These are phyloP conservation scores for Suillus americanus DNA, from an alignment of 768 basidiomycete genomes.

Conservation along the genomic window DNA sequence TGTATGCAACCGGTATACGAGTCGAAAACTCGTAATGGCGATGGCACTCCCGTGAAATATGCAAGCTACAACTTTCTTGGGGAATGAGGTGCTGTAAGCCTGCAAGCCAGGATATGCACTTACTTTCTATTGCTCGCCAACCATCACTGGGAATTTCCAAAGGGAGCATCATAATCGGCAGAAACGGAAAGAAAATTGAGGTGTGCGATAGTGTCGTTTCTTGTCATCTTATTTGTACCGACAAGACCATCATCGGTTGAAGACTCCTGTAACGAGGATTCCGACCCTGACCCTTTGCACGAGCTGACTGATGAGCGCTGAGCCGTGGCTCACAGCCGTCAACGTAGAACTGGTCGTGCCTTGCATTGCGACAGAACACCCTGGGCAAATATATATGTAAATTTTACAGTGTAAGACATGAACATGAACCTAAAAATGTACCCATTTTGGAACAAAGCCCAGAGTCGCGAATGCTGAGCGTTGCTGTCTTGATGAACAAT, in stretches of 20 bases:
- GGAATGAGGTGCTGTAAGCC: not conserved
- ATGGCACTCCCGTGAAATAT: constrained; percentile 20
- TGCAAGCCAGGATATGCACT: not conserved
- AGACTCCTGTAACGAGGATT: not conserved
- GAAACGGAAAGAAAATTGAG: not conserved
- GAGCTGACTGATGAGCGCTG: not conserved
- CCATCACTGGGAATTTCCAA: not conserved
- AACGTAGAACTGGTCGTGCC: not conserved
- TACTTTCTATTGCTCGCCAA: not conserved
- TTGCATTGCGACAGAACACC: not conserved
- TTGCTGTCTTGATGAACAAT: not conserved
- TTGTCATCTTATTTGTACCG: not conserved
- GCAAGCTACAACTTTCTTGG: not conserved
- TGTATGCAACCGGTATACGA: constrained; percentile 21
- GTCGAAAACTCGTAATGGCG: constrained; percentile 16
- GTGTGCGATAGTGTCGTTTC: not conserved
- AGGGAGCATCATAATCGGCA: not conserved
- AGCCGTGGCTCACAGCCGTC: not conserved
- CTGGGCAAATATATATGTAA: not conserved
- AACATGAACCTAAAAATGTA: not conserved
- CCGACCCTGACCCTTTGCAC: not conserved
- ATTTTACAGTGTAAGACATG: not conserved
- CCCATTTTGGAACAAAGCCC: not conserved
- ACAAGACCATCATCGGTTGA: not conserved
- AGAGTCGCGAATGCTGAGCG: not conserved